A percentile compares a stretch with the other conserved stretches of the same genome.
These are phyloP conservation scores for Dothiorella sarmentorum DNA, from an alignment of 2,329 filamentous ascomycete species.

Conservation along the genomic window DNA sequence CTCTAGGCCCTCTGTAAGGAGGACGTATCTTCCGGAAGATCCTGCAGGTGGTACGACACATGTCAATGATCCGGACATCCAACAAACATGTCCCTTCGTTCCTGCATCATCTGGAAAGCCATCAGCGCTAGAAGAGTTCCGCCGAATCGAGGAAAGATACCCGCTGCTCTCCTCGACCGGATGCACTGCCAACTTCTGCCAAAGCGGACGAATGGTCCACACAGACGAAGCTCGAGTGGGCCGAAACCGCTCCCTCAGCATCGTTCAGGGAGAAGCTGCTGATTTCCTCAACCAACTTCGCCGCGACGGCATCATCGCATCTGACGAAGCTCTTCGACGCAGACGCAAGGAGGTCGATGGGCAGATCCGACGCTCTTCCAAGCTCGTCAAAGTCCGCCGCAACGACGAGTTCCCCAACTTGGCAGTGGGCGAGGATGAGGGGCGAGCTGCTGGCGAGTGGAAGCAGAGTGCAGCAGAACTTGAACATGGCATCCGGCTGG, in stretches of 20 bases:
- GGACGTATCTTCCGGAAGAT: not conserved
- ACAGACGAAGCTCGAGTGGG: slow-evolving; percentile 25
- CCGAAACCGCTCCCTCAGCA: slow-evolving; percentile 20
- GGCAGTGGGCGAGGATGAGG: not conserved
- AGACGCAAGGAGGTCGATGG: slow-evolving; percentile 17
- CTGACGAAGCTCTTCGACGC: slow-evolving; percentile 14
- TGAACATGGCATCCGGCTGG: slow-evolving; percentile 20
- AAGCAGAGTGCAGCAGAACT: slow-evolving; percentile 22
- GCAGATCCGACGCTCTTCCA: slow-evolving; percentile 17
- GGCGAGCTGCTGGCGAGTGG: slow-evolving; percentile 20
- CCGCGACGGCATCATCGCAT: slow-evolving; percentile 21
- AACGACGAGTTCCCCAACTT: not conserved
- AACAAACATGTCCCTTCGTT: not conserved
- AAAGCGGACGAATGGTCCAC: slow-evolving; percentile 24
- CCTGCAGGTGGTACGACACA: not conserved
- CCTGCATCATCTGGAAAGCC: not conserved
- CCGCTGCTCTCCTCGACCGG: slow-evolving; percentile 23
- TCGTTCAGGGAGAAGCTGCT: slow-evolving; percentile 22
- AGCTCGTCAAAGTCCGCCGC: not conserved
- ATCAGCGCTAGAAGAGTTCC: slow-evolving; percentile 9
- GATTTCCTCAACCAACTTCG: slow-evolving; percentile 23
- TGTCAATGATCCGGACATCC: not conserved
- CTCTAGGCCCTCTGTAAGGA: not conserved
- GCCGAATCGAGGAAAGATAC: slow-evolving; percentile 15
- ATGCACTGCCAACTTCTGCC: slow-evolving; percentile 25